Conservation (phyloP, 768 basidiomycete species). For the Tulasnella sp. region DNA sequence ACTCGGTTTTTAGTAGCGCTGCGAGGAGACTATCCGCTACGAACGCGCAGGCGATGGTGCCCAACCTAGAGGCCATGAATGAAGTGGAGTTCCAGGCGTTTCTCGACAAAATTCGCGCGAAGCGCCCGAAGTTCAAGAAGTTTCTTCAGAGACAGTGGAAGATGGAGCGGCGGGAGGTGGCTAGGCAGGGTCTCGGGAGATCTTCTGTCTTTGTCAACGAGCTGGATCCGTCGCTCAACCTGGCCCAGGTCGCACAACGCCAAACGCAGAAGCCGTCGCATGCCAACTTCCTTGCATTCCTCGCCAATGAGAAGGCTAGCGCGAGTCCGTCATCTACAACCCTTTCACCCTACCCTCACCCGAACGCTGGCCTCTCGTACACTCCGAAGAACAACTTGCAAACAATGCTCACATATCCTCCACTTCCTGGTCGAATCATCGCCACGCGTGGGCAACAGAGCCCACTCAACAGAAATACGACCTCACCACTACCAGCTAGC, state of each 20-base stretch:
- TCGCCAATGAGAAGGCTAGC: constrained; percentile 2
- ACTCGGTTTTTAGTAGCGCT: constrained; percentile 10
- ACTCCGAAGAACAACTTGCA: constrained; percentile 44
- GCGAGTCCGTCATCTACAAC: neutral
- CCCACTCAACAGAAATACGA: neutral
- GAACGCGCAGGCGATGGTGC: constrained; percentile 26
- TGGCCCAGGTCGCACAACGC: constrained; percentile 1
- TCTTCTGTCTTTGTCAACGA: neutral
- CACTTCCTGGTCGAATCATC: constrained; percentile 51
- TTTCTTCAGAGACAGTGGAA: constrained; percentile 31
- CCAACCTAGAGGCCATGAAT: constrained; percentile 54
- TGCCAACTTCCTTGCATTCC: neutral
- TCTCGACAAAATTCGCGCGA: constrained; percentile 44
- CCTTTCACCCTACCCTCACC: constrained; percentile 59
- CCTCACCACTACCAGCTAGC: neutral
- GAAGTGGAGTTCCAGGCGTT: constrained; percentile 47
- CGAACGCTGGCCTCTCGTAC: constrained; percentile 52
- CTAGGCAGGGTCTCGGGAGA: neutral
- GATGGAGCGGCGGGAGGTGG: neutral
- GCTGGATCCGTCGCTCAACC: constrained; percentile 21
- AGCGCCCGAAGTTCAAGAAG: constrained; percentile 46
- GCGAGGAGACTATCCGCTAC: neutral
- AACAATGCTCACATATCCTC: constrained; percentile 38
- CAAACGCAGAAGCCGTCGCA: neutral
- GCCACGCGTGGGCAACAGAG: constrained; percentile 10